A percentile compares a stretch with the other conserved stretches of the same genome.
Evolutionary conservation across 2,329 filamentous ascomycete genomes (phyloP).

Genomic region (Ceratocystis cubensis): DNA sequence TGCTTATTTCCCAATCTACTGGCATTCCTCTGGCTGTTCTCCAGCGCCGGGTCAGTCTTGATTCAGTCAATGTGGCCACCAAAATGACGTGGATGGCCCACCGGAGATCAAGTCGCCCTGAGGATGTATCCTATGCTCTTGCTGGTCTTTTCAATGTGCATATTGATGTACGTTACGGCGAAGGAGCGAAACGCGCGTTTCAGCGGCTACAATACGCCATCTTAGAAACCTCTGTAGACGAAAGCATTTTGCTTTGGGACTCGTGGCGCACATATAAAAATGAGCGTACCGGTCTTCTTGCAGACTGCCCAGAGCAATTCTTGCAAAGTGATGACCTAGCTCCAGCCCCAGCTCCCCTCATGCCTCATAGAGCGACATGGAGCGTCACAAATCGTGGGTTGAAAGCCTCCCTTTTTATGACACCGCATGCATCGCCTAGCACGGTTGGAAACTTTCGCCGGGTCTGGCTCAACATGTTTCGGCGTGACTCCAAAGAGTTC

Average conservation of each 20-base stretch:
- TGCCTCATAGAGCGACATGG: conserved; percentile 18
- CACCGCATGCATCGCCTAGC: conserved; percentile 17
- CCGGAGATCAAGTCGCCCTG: conserved; percentile 24
- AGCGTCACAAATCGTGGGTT: conserved; percentile 19
- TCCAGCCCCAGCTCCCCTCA: conserved; percentile 16
- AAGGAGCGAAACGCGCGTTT: conserved; percentile 26
- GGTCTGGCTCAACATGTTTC: conserved; percentile 20
- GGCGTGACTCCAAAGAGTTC: conserved; percentile 18
- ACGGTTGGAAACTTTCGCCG: conserved; percentile 20
- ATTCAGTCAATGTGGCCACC: conserved; percentile 21
- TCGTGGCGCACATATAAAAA: conserved; percentile 9
- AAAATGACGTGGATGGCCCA: conserved; percentile 28
- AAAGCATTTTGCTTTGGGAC: conserved; percentile 26
- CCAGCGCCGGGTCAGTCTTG: neutral
- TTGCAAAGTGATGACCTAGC: conserved; percentile 11
- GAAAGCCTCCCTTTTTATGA: conserved; percentile 19
- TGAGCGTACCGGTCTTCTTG: conserved; percentile 17
- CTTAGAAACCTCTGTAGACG: conserved; percentile 24
- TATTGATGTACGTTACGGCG: conserved; percentile 28
- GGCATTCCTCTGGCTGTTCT: conserved; percentile 13
- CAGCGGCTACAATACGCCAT: conserved; percentile 27
- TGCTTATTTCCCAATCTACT: conserved; percentile 12
- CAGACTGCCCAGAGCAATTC: conserved; percentile 18
- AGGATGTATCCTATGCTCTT: conserved; percentile 28
- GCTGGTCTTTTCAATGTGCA: conserved; percentile 28